Evolutionary conservation across 2,329 filamentous ascomycete species (phyloP).

Genomic region (Eutypella sp.): DNA sequence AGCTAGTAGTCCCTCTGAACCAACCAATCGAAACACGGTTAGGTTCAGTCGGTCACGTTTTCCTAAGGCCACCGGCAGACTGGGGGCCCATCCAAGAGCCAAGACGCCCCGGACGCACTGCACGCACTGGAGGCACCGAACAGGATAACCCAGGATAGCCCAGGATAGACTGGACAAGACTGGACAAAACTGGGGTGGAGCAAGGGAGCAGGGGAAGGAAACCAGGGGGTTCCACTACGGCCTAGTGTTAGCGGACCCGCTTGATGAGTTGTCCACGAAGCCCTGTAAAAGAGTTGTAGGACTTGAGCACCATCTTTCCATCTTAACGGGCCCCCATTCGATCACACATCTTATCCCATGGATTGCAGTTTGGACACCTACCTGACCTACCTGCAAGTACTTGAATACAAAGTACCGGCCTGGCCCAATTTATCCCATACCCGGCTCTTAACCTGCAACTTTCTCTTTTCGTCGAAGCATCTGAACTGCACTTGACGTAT

Average conservation of each 20-base stretch:
- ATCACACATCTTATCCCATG: too few relatives aligned
- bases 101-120: background rate
- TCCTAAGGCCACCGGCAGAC: background rate
- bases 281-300: too few relatives aligned
- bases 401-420: background rate
- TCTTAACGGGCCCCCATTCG: background rate
- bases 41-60: background rate
- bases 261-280: slow-evolving; percentile 1
- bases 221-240: background rate
- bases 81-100: too few relatives aligned
- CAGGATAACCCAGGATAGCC: too few relatives aligned
- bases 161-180: too few relatives aligned
- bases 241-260: background rate
- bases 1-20: background rate
- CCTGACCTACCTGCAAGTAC: too few relatives aligned
- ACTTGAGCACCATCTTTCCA: too few relatives aligned
- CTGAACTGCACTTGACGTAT: too few relatives aligned
- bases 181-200: too few relatives aligned
- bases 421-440: background rate
- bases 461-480: background rate
- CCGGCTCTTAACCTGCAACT: background rate
- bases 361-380: too few relatives aligned
- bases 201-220: too few relatives aligned
- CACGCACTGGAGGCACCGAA: too few relatives aligned
- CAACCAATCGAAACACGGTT: background rate